phyloP scores from a whole-genome alignment of 2,329 filamentous ascomycete species.

The Colletotrichum lindemuthianum region DNA sequence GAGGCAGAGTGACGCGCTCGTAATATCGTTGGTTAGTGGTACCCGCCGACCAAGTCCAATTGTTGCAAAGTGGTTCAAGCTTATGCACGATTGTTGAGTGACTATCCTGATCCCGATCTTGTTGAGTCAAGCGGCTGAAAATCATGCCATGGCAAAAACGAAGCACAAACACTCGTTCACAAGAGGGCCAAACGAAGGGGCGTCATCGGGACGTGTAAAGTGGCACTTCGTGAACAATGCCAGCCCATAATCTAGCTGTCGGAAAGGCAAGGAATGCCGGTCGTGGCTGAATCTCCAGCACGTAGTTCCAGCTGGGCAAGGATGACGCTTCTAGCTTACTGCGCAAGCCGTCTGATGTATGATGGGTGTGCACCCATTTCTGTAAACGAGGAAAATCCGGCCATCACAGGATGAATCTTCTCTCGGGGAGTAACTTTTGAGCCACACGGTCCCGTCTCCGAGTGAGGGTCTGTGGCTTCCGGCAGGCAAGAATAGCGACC shows the following conservation, averaged over 20 bases:
- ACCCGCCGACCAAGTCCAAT: conserved; percentile 5
- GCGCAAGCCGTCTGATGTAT: conserved; percentile 28
- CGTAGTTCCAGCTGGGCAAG: conserved; percentile 25
- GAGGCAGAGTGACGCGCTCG: background rate
- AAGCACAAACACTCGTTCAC: conserved; percentile 2
- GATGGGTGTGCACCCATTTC: conserved; percentile 1
- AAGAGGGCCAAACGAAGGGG: conserved; percentile 15
- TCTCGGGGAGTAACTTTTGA: conserved; percentile 25
- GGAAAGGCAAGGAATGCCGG: conserved; percentile 26
- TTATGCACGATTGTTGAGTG: conserved; percentile 20
- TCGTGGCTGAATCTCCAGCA: conserved; percentile 19
- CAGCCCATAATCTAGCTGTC: conserved; percentile 18
- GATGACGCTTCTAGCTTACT: conserved; percentile 4
- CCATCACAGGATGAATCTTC: background rate
- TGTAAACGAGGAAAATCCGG: conserved; percentile 5
- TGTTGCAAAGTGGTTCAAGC: conserved; percentile 14
- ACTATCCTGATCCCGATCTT: conserved; percentile 10
- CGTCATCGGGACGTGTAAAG: conserved; percentile 26
- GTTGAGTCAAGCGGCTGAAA: conserved; percentile 32
- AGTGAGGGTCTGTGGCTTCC: conserved; percentile 18
- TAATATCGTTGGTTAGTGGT: background rate
- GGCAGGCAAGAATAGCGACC: conserved; percentile 17
- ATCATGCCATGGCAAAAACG: conserved; percentile 25
- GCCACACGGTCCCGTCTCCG: conserved; percentile 19
- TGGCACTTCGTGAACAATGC: conserved; percentile 26